Percentiles rank a stretch among this genome's conserved stretches.
Conservation (phyloP, 495 filamentous ascomycete species). For the Trichoderma gamsii region DNA sequence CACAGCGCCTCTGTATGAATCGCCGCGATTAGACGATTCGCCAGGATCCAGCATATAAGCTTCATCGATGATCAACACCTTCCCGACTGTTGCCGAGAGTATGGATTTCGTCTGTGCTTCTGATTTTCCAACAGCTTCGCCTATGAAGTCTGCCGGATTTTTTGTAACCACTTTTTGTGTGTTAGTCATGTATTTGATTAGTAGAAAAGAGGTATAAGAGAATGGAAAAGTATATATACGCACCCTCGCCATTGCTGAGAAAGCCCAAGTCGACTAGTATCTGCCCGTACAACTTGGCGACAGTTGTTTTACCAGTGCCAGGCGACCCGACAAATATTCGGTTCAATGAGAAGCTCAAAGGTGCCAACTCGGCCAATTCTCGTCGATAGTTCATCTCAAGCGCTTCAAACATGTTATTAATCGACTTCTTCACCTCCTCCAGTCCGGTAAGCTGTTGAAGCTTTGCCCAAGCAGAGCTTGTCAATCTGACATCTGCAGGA, state of each 20-base stretch:
- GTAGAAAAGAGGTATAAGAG: background rate
- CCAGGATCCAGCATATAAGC: conserved; percentile 54
- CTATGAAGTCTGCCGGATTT: conserved; percentile 70
- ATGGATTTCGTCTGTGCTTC: conserved; percentile 69
- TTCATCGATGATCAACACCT: conserved; percentile 73
- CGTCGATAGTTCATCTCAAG: conserved; percentile 57
- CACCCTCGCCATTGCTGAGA: conserved; percentile 51
- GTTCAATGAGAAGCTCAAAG: conserved; percentile 57
- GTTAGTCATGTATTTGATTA: background rate
- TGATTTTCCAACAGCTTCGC: conserved; percentile 55
- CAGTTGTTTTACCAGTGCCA: conserved; percentile 71
- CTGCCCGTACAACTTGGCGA: conserved; percentile 66
- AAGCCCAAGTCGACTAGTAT: conserved; percentile 57
- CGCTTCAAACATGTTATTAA: conserved; percentile 50
- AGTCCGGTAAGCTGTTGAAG: conserved; percentile 59
- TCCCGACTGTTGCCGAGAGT: conserved; percentile 57
- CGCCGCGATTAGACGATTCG: conserved; percentile 22
- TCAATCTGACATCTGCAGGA: conserved; percentile 45
- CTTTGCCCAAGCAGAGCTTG: conserved; percentile 50
- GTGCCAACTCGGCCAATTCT: conserved; percentile 52
- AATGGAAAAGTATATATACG: background rate
- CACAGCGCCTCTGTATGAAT: conserved; percentile 58
- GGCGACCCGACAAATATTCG: conserved; percentile 64
- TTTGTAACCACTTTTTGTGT: conserved; percentile 47
- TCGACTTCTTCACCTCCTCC: conserved; percentile 53